phyloP scores from a whole-genome alignment of 306 rosid species.

The Comarum palustre region DNA sequence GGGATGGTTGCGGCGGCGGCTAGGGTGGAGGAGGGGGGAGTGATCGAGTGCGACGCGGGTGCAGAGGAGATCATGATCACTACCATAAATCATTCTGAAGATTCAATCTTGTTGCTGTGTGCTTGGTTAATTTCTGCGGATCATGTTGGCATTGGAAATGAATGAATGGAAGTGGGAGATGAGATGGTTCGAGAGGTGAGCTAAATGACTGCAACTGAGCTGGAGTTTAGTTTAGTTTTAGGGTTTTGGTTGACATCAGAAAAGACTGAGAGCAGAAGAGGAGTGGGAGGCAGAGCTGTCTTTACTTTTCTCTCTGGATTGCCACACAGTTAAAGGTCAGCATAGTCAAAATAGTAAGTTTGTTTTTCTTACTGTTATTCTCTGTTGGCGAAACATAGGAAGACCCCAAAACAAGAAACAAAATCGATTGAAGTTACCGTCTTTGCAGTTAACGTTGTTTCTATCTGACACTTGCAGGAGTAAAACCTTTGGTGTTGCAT shows the following conservation, averaged over 20 bases:
- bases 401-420: not conserved
- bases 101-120: not conserved
- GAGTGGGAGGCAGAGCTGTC: not conserved
- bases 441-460: not conserved
- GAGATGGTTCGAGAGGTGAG: not conserved
- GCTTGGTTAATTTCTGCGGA: slow-evolving; percentile 14
- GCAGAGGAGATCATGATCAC: slow-evolving; percentile 62
- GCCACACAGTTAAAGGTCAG: not conserved
- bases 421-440: not conserved
- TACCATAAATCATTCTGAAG: slow-evolving; percentile 83
- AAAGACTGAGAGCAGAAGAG: not conserved
- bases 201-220: not conserved
- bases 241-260: not conserved
- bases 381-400: no score
- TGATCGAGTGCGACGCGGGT: slow-evolving; percentile 54
- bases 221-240: not conserved
- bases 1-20: slow-evolving; percentile 25
- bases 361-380: not conserved
- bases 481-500: not conserved
- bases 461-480: no score
- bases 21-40: slow-evolving; percentile 49
- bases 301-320: not conserved
- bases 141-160: not conserved
- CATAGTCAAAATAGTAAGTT: not conserved
- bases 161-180: not conserved